Evolutionary conservation across 352 stramenopile genomes (phyloP).

Genomic region (Globisporangium sylvaticum): DNA sequence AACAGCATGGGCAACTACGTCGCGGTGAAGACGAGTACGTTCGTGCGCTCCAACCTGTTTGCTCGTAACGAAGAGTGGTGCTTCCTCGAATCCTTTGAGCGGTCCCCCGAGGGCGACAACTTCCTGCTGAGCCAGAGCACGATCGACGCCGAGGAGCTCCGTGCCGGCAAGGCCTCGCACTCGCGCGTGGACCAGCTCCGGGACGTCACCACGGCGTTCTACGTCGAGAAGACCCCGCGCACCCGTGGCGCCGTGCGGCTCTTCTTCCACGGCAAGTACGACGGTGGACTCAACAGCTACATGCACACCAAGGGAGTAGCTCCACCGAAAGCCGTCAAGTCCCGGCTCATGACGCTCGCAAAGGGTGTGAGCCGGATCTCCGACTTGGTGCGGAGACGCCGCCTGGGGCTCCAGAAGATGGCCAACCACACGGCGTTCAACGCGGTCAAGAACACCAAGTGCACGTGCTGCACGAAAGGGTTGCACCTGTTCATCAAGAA

Average conservation of each 20-base stretch:
- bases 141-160: constrained; percentile 26
- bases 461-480: constrained; percentile 43
- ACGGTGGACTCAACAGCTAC: constrained; percentile 5
- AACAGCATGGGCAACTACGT: constrained; percentile 23
- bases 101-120: constrained; percentile 10
- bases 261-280: constrained; percentile 31
- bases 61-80: constrained; percentile 46
- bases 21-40: constrained; percentile 37
- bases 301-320: constrained; percentile 7
- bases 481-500: constrained; percentile 29
- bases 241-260: constrained; percentile 20
- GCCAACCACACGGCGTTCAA: constrained; percentile 13
- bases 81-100: constrained; percentile 39
- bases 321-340: constrained; percentile 24
- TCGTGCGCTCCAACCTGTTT: constrained; percentile 30
- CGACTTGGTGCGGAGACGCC: constrained; percentile 28
- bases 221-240: constrained; percentile 24
- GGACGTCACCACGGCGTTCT: constrained; percentile 25
- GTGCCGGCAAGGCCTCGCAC: constrained; percentile 25
- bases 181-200: constrained; percentile 40
- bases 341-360: constrained; percentile 24
- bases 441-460: constrained; percentile 29
- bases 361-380: constrained; percentile 26
- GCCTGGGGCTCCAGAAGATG: constrained; percentile 33
- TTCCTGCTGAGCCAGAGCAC: constrained; percentile 32